Evolutionary conservation across 768 basidiomycete species (phyloP).

Genomic region (Hygrocybe coccinea): DNA sequence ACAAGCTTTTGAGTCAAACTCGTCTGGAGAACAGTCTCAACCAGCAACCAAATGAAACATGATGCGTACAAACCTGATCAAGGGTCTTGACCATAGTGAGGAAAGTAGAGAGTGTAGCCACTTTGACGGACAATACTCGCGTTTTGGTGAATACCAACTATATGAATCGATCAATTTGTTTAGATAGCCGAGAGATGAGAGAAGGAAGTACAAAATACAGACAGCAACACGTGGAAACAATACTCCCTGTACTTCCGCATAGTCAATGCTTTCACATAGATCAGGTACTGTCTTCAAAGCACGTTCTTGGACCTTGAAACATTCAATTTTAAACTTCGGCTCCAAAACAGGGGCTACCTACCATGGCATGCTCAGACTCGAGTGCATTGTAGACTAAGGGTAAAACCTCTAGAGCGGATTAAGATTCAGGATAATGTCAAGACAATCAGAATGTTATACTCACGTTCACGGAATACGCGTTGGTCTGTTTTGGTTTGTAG

Average conservation of each 20-base stretch:
- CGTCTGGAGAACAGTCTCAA: slow-evolving; percentile 37
- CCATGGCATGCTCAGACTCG: slow-evolving; percentile 88
- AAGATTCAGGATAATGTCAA: neutral
- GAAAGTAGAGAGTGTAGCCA: slow-evolving; percentile 81
- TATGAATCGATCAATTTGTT: slow-evolving; percentile 3
- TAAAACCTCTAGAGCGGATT: slow-evolving; percentile 69
- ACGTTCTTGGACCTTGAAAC: slow-evolving; percentile 77
- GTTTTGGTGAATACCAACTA: slow-evolving; percentile 94
- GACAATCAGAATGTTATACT: slow-evolving; percentile 25
- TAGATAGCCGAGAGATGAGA: neutral
- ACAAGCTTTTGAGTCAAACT: slow-evolving; percentile 94
- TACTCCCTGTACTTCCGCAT: slow-evolving; percentile 87
- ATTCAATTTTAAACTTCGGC: neutral
- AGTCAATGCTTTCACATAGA: slow-evolving; percentile 90
- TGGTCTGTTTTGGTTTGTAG: slow-evolving; percentile 89
- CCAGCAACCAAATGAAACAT: neutral
- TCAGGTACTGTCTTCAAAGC: slow-evolving; percentile 80
- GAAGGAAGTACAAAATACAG: slow-evolving; percentile 25
- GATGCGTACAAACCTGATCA: slow-evolving; percentile 57
- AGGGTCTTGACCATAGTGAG: slow-evolving; percentile 83
- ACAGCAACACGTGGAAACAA: slow-evolving; percentile 93
- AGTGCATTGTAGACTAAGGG: slow-evolving; percentile 93
- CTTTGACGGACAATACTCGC: slow-evolving; percentile 83
- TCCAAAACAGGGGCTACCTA: slow-evolving; percentile 27
- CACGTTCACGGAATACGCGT: slow-evolving; percentile 81